Evolutionary conservation across 305 asterid species (phyloP), one percentile per base, ranked within the genome.

Genomic region (Solanum hybrid): DNA sequence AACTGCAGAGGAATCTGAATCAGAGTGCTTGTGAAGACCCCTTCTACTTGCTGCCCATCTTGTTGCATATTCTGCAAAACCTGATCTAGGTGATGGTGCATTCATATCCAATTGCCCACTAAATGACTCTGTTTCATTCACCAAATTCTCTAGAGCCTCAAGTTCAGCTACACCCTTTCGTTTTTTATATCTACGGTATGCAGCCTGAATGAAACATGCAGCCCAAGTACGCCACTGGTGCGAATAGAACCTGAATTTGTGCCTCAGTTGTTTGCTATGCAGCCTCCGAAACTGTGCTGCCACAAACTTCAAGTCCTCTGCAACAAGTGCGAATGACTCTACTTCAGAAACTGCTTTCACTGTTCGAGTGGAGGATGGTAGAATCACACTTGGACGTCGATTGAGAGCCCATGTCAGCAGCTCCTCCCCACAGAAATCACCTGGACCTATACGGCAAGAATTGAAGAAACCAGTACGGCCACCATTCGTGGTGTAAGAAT

Each of bases 391-490:
- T 17, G 96, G 93, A 31, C 91, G 92, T 2, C 94, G 94, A 34
- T 91, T 94, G 10, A 94, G 92, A 3, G 94, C 96, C 96, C 96
- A 94, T 29, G 95, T 93, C 11, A 93, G 92, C 27, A 93, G 93
- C 78, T 93, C 94, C 81, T 93, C 95, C 17, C 94, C 99, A 75
- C 98, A 97, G 90, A 97, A 97, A 89, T 97, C 98, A 0, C 98
- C 97, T 0, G 98, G 95, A 16, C 98, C 98, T 2, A 96, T 94
- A 32, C 92, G 91, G 79, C 96, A 94, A 11, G 98, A 93, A 86
- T 96, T 96, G 93, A 97, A 97, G 95, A 97, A 96, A 27, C 99
- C 98, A 3, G 98, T 95, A 9, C 98, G 95, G 10, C 99, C 98
- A 4, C 99, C 99, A 16, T 97, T 96, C 2, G 98, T 97, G 38